Conservation (phyloP, 495 filamentous ascomycete species). For the Penicillium chermesinum region DNA sequence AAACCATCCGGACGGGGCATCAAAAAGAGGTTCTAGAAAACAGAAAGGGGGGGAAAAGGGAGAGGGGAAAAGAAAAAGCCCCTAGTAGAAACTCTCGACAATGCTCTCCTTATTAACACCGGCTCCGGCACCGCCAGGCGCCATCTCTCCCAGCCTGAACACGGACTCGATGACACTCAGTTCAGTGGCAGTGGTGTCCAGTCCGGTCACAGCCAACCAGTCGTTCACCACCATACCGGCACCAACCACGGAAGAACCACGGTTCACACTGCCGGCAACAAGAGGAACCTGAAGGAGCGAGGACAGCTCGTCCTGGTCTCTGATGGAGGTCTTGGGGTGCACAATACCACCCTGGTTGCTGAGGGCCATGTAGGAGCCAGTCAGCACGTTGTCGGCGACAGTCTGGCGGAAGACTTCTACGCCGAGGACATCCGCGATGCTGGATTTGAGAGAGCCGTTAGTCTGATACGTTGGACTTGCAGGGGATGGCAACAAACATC, state of each 20-base stretch:
- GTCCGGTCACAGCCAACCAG: constrained; percentile 94
- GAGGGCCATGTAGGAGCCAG: constrained; percentile 91
- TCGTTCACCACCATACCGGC: constrained; percentile 99
- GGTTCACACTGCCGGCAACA: constrained; percentile 88
- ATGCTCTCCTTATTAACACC: constrained; percentile 90
- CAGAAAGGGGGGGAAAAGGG: neutral
- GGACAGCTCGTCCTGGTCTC: constrained; percentile 96
- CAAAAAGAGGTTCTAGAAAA: neutral
- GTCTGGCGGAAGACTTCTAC: constrained; percentile 99
- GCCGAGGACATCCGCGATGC: constrained; percentile 89
- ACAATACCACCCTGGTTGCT: constrained; percentile 96
- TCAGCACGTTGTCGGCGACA: constrained; percentile 92
- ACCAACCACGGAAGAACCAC: constrained; percentile 88
- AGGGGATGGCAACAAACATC: constrained; percentile 45
- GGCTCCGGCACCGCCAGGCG: constrained; percentile 47
- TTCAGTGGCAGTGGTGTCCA: constrained; percentile 96
- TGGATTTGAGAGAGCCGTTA: constrained; percentile 8
- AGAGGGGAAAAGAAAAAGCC: constrained; percentile 3
- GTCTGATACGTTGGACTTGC: neutral
- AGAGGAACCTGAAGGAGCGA: constrained; percentile 91
- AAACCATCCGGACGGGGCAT: neutral
- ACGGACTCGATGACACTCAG: constrained; percentile 93
- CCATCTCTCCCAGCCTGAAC: constrained; percentile 81
- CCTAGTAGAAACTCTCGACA: constrained; percentile 95
- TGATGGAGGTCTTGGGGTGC: constrained; percentile 92